phyloP scores from a whole-genome alignment of 768 basidiomycete species.

The Tulasnella sp. region DNA sequence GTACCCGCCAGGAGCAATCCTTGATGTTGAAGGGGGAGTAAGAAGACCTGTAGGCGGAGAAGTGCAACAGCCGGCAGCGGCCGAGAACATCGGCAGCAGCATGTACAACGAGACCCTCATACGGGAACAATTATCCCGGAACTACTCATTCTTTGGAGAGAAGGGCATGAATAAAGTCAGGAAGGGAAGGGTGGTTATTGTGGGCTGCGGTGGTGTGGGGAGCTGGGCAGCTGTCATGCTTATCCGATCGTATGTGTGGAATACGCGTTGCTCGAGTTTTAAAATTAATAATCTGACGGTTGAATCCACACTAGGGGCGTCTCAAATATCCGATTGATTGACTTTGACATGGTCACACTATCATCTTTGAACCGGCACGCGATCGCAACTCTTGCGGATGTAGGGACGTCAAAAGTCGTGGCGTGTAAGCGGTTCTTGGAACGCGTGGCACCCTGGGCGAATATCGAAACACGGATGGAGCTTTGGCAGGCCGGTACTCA shows the following conservation, averaged over 20 bases:
- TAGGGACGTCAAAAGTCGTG: slow-evolving; percentile 88
- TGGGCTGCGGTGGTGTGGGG: slow-evolving; percentile 95
- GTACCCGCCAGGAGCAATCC: background rate
- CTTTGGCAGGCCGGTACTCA: slow-evolving; percentile 70
- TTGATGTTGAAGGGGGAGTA: background rate
- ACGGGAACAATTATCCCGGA: slow-evolving; percentile 81
- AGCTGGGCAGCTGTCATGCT: slow-evolving; percentile 95
- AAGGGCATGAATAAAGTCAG: slow-evolving; percentile 76
- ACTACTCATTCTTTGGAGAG: slow-evolving; percentile 90
- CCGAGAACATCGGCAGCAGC: background rate
- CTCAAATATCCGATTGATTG: slow-evolving; percentile 65
- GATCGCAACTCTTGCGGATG: slow-evolving; percentile 76
- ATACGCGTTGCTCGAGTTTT: background rate
- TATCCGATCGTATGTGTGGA: slow-evolving; percentile 61
- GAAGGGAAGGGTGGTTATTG: slow-evolving; percentile 64
- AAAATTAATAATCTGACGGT: background rate
- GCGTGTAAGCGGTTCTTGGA: slow-evolving; percentile 53
- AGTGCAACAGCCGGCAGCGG: background rate
- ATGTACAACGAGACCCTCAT: slow-evolving; percentile 68
- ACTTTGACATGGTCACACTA: slow-evolving; percentile 94
- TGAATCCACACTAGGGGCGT: slow-evolving; percentile 48
- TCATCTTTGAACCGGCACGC: slow-evolving; percentile 94
- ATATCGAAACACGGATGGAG: slow-evolving; percentile 74
- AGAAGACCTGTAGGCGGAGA: background rate
- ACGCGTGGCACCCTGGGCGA: slow-evolving; percentile 71